Percentiles rank a stretch among this genome's conserved stretches.
Conservation (phyloP, 2,329 filamentous ascomycete genomes). For the Diaporthe citriasiana region DNA sequence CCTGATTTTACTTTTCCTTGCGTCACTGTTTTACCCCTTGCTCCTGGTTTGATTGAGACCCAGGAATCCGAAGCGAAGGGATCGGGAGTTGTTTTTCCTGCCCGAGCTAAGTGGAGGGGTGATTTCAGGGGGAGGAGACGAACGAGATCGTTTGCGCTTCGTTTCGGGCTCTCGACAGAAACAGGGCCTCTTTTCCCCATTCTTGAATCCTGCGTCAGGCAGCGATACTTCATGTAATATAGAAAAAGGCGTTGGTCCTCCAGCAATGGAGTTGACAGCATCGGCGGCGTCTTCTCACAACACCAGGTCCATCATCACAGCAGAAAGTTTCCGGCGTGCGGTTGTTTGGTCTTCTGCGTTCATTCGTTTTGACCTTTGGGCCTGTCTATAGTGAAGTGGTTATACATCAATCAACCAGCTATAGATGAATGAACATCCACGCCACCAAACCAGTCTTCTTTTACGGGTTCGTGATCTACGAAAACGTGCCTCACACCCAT, state of each 20-base stretch:
- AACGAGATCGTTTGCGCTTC: conserved; percentile 10
- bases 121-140: too few species aligned
- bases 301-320: conserved; percentile 21
- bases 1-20: background rate
- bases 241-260: conserved; percentile 2
- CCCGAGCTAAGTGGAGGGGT: background rate
- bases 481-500: conserved; percentile 30
- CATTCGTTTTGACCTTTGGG: background rate
- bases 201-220: background rate
- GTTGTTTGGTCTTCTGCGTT: conserved; percentile 5
- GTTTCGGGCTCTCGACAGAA: background rate
- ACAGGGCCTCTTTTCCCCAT: background rate
- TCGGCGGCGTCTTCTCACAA: conserved; percentile 12
- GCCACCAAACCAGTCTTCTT: background rate
- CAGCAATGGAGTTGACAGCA: conserved; percentile 23
- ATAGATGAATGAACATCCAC: conserved; percentile 19
- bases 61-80: background rate
- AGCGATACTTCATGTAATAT: conserved; percentile 22
- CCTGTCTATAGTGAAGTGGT: conserved; percentile 36
- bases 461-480: background rate
- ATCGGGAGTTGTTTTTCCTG: background rate
- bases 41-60: background rate
- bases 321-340: background rate
- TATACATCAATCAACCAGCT: conserved; percentile 11
- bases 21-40: background rate